Base-by-base conservation (phyloP, 2,329 filamentous ascomycete genomes). In the Lecanicillium sp. region DNA sequence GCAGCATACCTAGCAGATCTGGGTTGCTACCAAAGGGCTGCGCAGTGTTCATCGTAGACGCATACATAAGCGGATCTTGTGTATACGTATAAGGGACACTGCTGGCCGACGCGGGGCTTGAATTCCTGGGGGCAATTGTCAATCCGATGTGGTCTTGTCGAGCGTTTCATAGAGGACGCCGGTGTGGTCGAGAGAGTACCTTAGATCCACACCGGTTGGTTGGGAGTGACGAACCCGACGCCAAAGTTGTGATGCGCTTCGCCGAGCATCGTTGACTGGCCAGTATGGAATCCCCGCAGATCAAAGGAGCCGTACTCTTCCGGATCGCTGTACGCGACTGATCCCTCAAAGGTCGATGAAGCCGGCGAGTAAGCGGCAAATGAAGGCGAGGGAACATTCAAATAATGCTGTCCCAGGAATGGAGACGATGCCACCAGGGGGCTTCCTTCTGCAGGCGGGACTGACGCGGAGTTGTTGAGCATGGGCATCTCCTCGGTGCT, bases 151-250 rank as follows among this genome's bases (percentile, higher is more conserved):
- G 56, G 62, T 54, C 60, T 55, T 55, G 55, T 57, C 49, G 48
- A 51, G 50, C 49, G 57, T 55, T 25, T 25, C 22, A 25, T 25
- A 25, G 55, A 50, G 44, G 49, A 53, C 52, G 59, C 60, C 62
- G 55, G 53, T 60, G 58, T 62, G 61, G 58, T 54, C 54, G 50
- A 25, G 48, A 54, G 51, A 60, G 54, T 54, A 58, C 60, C 52
- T 58, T 64, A 77, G 62, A 71, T 75, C 73, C 72, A 77, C 65
- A 77, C 66, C 60, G 72, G 64, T 65, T 76, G 72, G 62, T 72
- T 66, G 69, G 73, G 73, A 74, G 71, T 68, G 64, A 78, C 74
- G 69, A 77, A 78, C 74, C 74, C 74, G 53, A 61, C 54, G 65
- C 60, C 60, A 51, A 59, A 63, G 55, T 53, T 60, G 57, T 66